Percentiles rank a stretch among this genome's conserved stretches.
These are phyloP conservation scores for Lentithecium fluviatile DNA, from an alignment of 495 filamentous ascomycete species.

Conservation along the genomic window DNA sequence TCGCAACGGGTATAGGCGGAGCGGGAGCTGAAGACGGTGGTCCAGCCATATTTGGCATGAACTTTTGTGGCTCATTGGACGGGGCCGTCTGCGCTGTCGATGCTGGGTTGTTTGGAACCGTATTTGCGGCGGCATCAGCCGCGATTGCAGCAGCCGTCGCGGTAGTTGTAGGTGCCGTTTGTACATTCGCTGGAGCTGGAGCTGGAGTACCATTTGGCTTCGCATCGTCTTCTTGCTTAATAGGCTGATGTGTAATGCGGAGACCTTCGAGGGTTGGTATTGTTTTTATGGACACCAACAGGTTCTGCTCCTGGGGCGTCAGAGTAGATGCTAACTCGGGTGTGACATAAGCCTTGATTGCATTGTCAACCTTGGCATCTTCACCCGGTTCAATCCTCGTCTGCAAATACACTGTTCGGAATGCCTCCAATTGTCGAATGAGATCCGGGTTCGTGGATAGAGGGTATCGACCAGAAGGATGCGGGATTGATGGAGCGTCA, in stretches of 20 bases:
- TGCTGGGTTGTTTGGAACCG: neutral
- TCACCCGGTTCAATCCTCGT: neutral
- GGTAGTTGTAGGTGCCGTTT: neutral
- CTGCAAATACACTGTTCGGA: constrained; percentile 21
- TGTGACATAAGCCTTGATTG: constrained; percentile 15
- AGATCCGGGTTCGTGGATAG: constrained; percentile 8
- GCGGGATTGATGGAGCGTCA: neutral
- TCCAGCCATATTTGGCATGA: constrained; percentile 24
- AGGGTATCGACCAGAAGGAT: constrained; percentile 25
- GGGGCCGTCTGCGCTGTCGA: neutral
- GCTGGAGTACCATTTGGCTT: neutral
- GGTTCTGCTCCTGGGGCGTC: neutral
- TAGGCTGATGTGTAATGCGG: neutral
- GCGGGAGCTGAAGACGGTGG: neutral
- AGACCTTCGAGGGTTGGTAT: neutral
- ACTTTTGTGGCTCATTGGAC: constrained; percentile 6
- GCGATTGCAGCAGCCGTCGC: constrained; percentile 22
- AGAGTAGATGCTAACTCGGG: neutral
- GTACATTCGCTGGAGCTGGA: neutral
- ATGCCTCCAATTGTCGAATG: constrained; percentile 27
- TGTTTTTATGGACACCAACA: neutral
- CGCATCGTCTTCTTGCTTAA: neutral
- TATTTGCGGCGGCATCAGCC: constrained; percentile 15
- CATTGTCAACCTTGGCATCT: constrained; percentile 23
- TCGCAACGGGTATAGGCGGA: neutral